Percentiles rank a stretch among this genome's conserved stretches.
Conservation (phyloP, 2,329 filamentous ascomycete genomes). For the Fonsecaea nubica region DNA sequence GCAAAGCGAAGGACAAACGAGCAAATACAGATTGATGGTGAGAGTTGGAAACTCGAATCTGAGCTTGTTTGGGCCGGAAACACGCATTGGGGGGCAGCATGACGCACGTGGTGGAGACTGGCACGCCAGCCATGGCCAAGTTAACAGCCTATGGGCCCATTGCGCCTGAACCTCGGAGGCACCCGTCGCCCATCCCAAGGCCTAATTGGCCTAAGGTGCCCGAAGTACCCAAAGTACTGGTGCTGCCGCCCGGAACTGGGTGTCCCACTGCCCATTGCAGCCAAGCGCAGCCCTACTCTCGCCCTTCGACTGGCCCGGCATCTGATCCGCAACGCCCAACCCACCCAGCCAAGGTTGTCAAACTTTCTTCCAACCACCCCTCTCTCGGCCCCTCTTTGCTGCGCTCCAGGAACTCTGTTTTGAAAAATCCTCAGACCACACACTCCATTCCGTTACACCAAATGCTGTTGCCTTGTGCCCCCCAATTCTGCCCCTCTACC, state of each 20-base stretch:
- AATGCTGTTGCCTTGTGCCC: not conserved
- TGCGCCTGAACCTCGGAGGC: not conserved
- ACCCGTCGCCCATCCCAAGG: not conserved
- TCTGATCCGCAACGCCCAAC: slow-evolving; percentile 16
- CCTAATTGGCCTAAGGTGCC: not conserved
- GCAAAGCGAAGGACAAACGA: slow-evolving; percentile 1
- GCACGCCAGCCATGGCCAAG: not conserved
- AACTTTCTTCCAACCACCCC: slow-evolving; percentile 31
- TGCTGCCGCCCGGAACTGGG: slow-evolving; percentile 10
- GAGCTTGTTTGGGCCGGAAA: slow-evolving; percentile 3
- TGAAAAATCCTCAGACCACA: slow-evolving; percentile 10
- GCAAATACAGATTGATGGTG: slow-evolving; percentile 1
- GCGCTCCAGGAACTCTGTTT: not conserved
- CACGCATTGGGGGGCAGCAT: slow-evolving; percentile 7
- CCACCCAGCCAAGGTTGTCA: not conserved
- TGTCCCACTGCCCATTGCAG: slow-evolving; percentile 6
- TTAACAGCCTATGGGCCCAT: not conserved
- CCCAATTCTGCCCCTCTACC: not conserved
- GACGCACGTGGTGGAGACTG: slow-evolving; percentile 29
- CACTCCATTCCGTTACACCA: not conserved
- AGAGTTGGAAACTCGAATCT: not conserved
- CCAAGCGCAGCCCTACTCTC: not conserved
- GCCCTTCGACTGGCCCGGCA: slow-evolving; percentile 23
- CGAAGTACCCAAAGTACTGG: not conserved
- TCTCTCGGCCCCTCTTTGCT: slow-evolving; percentile 1